phyloP scores from a whole-genome alignment of 352 stramenopile species.

The Proteromonas lacertae region DNA sequence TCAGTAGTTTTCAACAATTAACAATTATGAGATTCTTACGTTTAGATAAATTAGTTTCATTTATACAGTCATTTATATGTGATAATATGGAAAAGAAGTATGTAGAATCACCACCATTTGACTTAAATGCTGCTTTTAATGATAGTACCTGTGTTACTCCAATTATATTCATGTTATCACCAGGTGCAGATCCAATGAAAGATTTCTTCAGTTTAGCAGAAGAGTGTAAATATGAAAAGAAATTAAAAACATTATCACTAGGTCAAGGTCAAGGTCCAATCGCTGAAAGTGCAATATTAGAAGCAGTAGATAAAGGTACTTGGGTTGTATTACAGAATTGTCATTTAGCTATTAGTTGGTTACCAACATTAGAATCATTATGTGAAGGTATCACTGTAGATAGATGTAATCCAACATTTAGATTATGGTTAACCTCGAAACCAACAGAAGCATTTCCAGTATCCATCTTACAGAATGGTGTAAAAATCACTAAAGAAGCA shows the following conservation, averaged over 20 bases:
- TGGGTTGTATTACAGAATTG: constrained; percentile 83
- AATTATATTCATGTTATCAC: constrained; percentile 69
- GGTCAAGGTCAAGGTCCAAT: constrained; percentile 47
- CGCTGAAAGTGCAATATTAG: constrained; percentile 10
- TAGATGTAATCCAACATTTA: constrained; percentile 47
- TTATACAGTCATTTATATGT: constrained; percentile 49
- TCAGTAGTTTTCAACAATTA: constrained; percentile 35
- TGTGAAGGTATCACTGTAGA: constrained; percentile 63
- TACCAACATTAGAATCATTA: constrained; percentile 62
- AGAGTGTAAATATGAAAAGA: constrained; percentile 45
- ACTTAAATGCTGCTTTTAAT: constrained; percentile 49
- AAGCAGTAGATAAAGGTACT: constrained; percentile 27
- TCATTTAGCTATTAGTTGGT: constrained; percentile 61
- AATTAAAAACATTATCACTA: constrained; percentile 57
- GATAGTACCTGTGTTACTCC: constrained; percentile 65
- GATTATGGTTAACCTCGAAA: constrained; percentile 65
- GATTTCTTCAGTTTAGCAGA: constrained; percentile 56
- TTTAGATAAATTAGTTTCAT: constrained; percentile 54
- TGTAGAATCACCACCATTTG: constrained; percentile 56
- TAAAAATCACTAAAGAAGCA: constrained; percentile 77
- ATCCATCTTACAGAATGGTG: constrained; percentile 37
- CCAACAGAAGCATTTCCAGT: constrained; percentile 58
- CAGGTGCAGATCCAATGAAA: constrained; percentile 61
- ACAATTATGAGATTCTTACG: constrained; percentile 50
- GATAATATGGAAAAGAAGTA: constrained; percentile 45